Evolutionary conservation across 139 green algal species (phyloP), one percentile per base, ranked within the genome.

Genomic region (Picocystis salinarum): DNA sequence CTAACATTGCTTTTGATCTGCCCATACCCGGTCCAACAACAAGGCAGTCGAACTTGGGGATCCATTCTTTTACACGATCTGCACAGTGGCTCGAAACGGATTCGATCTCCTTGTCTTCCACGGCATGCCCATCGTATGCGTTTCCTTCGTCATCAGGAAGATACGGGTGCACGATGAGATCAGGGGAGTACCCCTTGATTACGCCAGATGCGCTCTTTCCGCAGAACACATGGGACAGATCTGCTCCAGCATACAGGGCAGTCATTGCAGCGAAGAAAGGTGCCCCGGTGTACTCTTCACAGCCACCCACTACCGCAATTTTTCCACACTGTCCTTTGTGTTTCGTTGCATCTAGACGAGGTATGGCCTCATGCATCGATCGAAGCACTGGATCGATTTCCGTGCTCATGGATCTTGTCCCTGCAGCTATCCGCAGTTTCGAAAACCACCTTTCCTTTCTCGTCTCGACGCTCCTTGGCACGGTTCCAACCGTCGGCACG

Each of bases 141-240:
- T 54, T 42, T 24, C 46, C 19, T 6, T 9, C 28, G 34, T 36
- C 50, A 18, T 80, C 73, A 40, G 52, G 51, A 22, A 91, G 66
- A 55, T 74, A 85, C 12, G 83, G 84, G 42, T 93, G 72, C 31
- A 96, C 85, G 7, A 95, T 93, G 7, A 96, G 68, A 52, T 95
- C 85, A 2, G 85, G 85, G 40, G 56, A 15, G 74, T 95, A 95
- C 20, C 27, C 34, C 56, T 95, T 94, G 60, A 96, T 96, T 20
- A 83, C 68, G 4, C 69, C 52, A 1, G 80, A 80, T 2, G 86
- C 84, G 4, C 49, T 61, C 13, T 60, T 28, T 4, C 74, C 76
- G 50, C 75, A 91, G 54, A 96, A 96, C 10, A 93, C 75, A 53
- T 96, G 79, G 1, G 70, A 66, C 26, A 96, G 48, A 55, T 96